phyloP scores from a whole-genome alignment of 495 filamentous ascomycete genomes.

The Penicillium lividum region DNA sequence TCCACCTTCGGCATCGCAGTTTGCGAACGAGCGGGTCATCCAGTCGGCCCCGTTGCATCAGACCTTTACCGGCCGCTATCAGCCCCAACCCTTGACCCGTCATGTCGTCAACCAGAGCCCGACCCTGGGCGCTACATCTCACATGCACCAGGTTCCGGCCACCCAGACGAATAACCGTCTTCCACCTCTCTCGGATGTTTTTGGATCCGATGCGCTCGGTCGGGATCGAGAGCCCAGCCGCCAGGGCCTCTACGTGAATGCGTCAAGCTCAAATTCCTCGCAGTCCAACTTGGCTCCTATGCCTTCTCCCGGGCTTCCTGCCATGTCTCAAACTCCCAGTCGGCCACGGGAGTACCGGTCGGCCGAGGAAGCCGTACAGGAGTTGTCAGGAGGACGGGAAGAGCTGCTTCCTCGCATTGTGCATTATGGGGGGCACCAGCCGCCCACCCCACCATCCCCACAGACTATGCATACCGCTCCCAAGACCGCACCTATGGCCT shows the following conservation, averaged over 20 bases:
- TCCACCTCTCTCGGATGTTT: conserved; percentile 92
- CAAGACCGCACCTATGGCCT: conserved; percentile 39
- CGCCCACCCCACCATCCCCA: conserved; percentile 91
- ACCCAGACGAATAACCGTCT: conserved; percentile 89
- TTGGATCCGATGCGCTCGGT: conserved; percentile 76
- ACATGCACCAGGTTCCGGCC: conserved; percentile 89
- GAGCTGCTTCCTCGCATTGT: conserved; percentile 90
- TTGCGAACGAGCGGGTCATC: conserved; percentile 93
- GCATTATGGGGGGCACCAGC: conserved; percentile 87
- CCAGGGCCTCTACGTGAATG: conserved; percentile 46
- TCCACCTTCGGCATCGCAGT: conserved; percentile 93
- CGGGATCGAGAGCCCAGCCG: conserved; percentile 44
- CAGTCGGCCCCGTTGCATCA: conserved; percentile 96
- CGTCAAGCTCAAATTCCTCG: conserved; percentile 60
- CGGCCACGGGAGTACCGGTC: conserved; percentile 88
- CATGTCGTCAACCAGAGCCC: conserved; percentile 85
- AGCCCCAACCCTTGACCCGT: conserved; percentile 77
- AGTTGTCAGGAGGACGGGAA: conserved; percentile 85
- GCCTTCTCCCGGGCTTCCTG: conserved; percentile 71
- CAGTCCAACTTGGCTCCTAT: conserved; percentile 66
- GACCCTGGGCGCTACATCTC: conserved; percentile 80
- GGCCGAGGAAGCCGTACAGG: conserved; percentile 90
- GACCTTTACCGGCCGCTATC: conserved; percentile 88
- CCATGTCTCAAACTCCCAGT: conserved; percentile 50
- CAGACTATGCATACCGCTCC: conserved; percentile 38